A percentile compares a stretch with the other conserved stretches of the same genome.
Conservation (phyloP, 208 protist species). For the Acanthamoeba castellanii region DNA sequence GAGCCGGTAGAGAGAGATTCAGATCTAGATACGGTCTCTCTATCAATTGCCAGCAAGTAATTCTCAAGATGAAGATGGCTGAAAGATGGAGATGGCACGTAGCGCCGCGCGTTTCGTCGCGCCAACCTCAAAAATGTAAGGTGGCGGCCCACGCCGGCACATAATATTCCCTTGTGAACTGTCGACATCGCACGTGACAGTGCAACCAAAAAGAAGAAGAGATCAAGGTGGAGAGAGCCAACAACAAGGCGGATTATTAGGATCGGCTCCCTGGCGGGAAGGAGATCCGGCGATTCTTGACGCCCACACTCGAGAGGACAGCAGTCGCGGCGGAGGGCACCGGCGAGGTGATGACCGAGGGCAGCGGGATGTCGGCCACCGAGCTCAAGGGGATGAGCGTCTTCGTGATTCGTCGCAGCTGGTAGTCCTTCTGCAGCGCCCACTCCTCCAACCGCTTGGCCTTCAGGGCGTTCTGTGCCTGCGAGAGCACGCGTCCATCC, state of each 20-base stretch:
- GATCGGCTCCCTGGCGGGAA: not conserved
- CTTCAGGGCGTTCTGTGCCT: not conserved
- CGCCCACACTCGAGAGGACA: not conserved
- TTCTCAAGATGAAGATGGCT: no score
- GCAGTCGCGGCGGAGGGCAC: not conserved
- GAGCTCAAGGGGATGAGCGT: not conserved
- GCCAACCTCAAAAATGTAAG: no score
- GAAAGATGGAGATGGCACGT: no score
- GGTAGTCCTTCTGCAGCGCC: slow-evolving; percentile 6
- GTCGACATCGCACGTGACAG: no score
- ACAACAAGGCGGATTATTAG: not conserved
- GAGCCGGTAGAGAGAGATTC: not conserved
- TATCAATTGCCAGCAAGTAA: not conserved
- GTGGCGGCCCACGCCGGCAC: no score
- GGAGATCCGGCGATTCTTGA: not conserved
- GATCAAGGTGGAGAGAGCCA: not conserved
- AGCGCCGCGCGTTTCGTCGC: no score
- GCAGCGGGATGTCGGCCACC: not conserved
- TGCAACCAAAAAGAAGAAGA: not conserved
- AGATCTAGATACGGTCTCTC: not conserved
- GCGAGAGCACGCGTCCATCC: not conserved
- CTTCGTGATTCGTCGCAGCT: slow-evolving; percentile 2
- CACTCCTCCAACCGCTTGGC: not conserved
- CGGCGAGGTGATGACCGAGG: not conserved
- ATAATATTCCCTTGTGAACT: no score